Evolutionary conservation across 2,329 filamentous ascomycete species (phyloP).

Genomic region (Apiospora arundinis): DNA sequence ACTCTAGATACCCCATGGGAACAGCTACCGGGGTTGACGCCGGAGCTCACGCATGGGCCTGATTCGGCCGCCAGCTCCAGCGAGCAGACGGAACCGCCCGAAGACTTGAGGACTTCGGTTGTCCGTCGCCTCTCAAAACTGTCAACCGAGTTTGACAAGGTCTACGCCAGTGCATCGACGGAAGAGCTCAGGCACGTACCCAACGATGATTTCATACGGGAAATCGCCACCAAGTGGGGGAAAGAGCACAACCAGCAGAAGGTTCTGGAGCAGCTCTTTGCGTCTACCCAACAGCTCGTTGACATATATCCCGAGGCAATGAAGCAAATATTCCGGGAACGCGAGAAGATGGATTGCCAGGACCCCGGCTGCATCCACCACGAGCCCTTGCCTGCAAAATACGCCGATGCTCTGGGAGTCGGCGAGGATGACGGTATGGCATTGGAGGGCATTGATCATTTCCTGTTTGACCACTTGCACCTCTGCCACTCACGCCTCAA

Average conservation of each 20-base stretch:
- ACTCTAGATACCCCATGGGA: conserved; percentile 24
- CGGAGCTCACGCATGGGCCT: conserved; percentile 6
- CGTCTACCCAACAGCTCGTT: conserved; percentile 42
- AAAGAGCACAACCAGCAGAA: conserved; percentile 34
- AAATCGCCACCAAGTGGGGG: conserved; percentile 33
- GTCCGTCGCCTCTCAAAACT: conserved; percentile 25
- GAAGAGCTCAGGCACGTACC: conserved; percentile 35
- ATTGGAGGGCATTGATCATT: conserved; percentile 37
- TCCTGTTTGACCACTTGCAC: conserved; percentile 45
- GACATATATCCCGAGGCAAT: conserved; percentile 43
- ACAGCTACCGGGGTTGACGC: conserved; percentile 21
- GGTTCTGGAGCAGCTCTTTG: conserved; percentile 44
- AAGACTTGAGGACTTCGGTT: conserved; percentile 32
- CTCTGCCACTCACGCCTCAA: conserved; percentile 46
- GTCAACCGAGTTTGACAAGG: conserved; percentile 34
- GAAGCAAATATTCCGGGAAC: conserved; percentile 29
- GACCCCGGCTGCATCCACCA: conserved; percentile 44
- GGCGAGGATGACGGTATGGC: conserved; percentile 21
- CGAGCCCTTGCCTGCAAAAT: conserved; percentile 27
- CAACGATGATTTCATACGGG: conserved; percentile 30
- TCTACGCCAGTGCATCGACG: conserved; percentile 31
- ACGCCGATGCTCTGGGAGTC: conserved; percentile 28
- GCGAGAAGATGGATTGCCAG: conserved; percentile 33
- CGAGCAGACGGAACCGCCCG: conserved; percentile 18
- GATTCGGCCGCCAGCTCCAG: background rate